Evolutionary conservation across 2,329 filamentous ascomycete species (phyloP).

Genomic region (Ophiostoma sp.): DNA sequence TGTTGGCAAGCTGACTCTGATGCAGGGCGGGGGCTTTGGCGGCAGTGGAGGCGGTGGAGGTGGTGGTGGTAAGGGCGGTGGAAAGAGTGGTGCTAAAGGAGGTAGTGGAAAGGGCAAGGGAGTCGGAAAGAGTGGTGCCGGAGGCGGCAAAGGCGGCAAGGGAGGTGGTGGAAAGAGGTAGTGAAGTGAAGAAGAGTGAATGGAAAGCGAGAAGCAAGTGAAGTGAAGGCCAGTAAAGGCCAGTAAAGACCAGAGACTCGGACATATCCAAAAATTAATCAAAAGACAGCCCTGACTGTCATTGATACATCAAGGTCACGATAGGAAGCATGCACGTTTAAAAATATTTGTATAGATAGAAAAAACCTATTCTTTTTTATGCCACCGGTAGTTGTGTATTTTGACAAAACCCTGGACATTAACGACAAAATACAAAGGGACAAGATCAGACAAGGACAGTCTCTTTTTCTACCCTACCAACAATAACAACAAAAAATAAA

Average conservation of each 20-base stretch:
- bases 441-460: slow-evolving; percentile 17
- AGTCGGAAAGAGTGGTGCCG: slow-evolving; percentile 5
- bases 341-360: not conserved
- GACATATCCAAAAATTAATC: not conserved
- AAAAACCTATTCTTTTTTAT: slow-evolving; percentile 11
- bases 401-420: not conserved
- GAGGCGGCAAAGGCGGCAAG: not conserved
- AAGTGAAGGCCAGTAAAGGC: not conserved
- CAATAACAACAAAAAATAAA: not conserved
- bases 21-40: slow-evolving; percentile 61
- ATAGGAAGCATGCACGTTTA: not conserved
- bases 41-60: slow-evolving; percentile 43
- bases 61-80: slow-evolving; percentile 41
- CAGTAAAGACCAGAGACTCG: no score
- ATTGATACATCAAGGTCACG: no score
- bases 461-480: slow-evolving; percentile 22
- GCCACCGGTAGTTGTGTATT: not conserved
- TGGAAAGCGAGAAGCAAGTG: not conserved
- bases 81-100: slow-evolving; percentile 5
- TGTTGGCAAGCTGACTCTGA: slow-evolving; percentile 75
- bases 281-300: not conserved
- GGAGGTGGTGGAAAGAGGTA: slow-evolving; percentile 18
- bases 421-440: not conserved
- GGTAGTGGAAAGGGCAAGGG: slow-evolving; percentile 5
- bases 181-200: not conserved